phyloP scores from a whole-genome alignment of 345 rosid genomes.

The Lepidium africanum region DNA sequence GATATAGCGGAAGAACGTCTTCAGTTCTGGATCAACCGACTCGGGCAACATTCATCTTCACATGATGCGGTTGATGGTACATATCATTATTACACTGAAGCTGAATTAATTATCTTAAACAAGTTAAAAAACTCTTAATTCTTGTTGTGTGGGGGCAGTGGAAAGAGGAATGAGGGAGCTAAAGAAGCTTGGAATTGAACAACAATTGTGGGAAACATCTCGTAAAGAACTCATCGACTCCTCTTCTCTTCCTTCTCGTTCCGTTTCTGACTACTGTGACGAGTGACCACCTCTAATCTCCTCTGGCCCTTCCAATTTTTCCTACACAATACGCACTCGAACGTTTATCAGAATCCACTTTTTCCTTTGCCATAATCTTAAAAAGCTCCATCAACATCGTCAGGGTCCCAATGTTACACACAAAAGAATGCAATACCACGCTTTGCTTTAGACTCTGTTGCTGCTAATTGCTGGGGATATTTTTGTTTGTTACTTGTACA shows the following conservation, averaged over 20 bases:
- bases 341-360: not conserved
- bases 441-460: not conserved
- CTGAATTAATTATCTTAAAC: not conserved
- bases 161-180: constrained; percentile 74
- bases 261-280: constrained; percentile 23
- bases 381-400: not conserved
- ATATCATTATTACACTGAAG: not conserved
- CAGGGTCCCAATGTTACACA: not conserved
- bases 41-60: constrained; percentile 51
- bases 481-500: not conserved
- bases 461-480: not conserved
- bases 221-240: constrained; percentile 49
- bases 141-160: constrained; percentile 35
- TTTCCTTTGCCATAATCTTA: not conserved
- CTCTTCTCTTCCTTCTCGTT: constrained; percentile 23
- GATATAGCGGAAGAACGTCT: constrained; percentile 73
- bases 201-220: constrained; percentile 73
- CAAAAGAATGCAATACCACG: not conserved
- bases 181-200: constrained; percentile 83
- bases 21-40: constrained; percentile 57
- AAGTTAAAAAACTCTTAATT: not conserved
- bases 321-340: not conserved
- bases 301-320: not conserved
- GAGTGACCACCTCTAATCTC: constrained; percentile 14
- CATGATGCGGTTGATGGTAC: constrained; percentile 79